phyloP scores from a whole-genome alignment of 2,329 filamentous ascomycete genomes.

The Neoscytalidium dimidiatum region DNA sequence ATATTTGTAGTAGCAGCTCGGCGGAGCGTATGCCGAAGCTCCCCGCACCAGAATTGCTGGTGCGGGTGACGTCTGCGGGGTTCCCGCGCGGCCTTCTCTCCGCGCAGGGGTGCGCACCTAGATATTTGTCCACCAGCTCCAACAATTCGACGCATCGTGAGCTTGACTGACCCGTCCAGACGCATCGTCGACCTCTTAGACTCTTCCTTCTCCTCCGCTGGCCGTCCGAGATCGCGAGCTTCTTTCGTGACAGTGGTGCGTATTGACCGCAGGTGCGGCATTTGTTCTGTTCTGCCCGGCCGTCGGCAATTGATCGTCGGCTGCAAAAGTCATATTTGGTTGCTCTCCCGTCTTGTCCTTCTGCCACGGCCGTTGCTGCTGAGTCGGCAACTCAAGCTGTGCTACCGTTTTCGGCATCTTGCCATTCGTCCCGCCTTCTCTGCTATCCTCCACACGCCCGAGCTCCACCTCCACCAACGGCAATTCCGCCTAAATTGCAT shows the following conservation, averaged over 20 bases:
- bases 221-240: not conserved
- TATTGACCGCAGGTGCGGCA: not conserved
- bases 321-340: not conserved
- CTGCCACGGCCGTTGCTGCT: not conserved
- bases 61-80: conserved; percentile 14
- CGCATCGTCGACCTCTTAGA: not conserved
- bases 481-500: not conserved
- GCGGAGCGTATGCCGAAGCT: conserved; percentile 12
- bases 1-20: conserved; percentile 10
- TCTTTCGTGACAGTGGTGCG: not conserved
- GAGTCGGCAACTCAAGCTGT: not conserved
- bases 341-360: not conserved
- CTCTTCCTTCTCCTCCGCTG: not conserved
- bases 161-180: not conserved
- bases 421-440: not conserved
- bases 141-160: conserved; percentile 7
- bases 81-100: conserved; percentile 8
- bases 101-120: not conserved
- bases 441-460: not conserved
- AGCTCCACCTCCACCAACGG: not conserved
- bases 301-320: conserved; percentile 6
- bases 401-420: not conserved
- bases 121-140: conserved; percentile 6
- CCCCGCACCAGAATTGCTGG: not conserved
- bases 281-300: not conserved